A percentile compares a stretch with the other conserved stretches of the same genome.
Conservation (phyloP, 2,329 filamentous ascomycete genomes). For the Calonectria pseudoreteaudii region DNA sequence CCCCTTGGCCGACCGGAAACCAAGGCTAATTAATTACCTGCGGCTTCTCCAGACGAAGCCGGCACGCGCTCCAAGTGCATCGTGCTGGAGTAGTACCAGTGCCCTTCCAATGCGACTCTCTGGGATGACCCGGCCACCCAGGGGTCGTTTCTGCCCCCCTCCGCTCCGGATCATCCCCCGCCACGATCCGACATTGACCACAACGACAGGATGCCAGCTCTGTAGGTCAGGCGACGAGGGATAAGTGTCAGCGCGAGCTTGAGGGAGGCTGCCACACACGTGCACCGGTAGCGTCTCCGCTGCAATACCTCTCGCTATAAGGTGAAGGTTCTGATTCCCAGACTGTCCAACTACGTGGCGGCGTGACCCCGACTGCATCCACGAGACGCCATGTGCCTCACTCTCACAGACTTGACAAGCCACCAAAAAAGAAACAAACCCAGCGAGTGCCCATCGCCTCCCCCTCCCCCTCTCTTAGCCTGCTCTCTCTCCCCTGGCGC, state of each 20-base stretch:
- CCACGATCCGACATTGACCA: slow-evolving; percentile 16
- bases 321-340: not conserved
- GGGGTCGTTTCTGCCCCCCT: slow-evolving; percentile 19
- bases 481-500: not conserved
- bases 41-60: slow-evolving; percentile 25
- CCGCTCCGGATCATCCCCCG: slow-evolving; percentile 19
- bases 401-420: slow-evolving; percentile 22
- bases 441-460: not conserved
- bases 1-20: not conserved
- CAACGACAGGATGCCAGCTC: not conserved
- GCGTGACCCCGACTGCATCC: slow-evolving; percentile 12
- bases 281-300: not conserved
- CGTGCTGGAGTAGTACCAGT: not conserved
- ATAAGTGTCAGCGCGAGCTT: not conserved
- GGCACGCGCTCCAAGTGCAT: not conserved
- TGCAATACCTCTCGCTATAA: not conserved
- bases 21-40: slow-evolving; percentile 4
- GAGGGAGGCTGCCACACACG: slow-evolving; percentile 9
- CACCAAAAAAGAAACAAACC: slow-evolving; percentile 7
- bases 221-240: slow-evolving; percentile 14
- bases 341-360: slow-evolving; percentile 2
- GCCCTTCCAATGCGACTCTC: slow-evolving; percentile 38
- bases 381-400: slow-evolving; percentile 10
- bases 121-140: slow-evolving; percentile 16
- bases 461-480: slow-evolving; percentile 3